These are phyloP conservation scores for Suillus subalutaceus DNA, from an alignment of 768 basidiomycete genomes.

Conservation along the genomic window DNA sequence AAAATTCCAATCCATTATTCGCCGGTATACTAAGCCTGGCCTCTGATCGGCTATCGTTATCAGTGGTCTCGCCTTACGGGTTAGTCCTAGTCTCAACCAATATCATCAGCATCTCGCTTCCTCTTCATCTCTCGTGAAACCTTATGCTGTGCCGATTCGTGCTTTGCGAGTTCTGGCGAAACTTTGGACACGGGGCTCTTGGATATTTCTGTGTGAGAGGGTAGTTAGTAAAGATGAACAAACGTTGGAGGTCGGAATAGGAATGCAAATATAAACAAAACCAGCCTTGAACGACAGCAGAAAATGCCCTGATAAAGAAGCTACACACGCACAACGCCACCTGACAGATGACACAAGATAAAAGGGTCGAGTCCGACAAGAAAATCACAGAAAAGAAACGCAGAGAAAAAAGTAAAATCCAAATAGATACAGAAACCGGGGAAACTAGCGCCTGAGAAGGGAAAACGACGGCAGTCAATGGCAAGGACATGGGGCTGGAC, in stretches of 20 bases:
- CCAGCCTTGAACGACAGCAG: neutral
- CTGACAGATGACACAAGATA: neutral
- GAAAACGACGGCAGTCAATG: neutral
- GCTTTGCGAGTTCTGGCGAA: slow-evolving; percentile 83
- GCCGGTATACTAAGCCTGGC: neutral
- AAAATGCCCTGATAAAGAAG: neutral
- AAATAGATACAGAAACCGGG: neutral
- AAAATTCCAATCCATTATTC: neutral
- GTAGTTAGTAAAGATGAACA: slow-evolving; percentile 17
- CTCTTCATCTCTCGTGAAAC: slow-evolving; percentile 95
- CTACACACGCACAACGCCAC: neutral
- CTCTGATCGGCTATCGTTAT: no score
- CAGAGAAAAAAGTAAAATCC: neutral
- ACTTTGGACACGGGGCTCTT: slow-evolving; percentile 95
- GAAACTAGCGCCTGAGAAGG: neutral
- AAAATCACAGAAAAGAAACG: neutral
- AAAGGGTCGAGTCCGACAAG: neutral
- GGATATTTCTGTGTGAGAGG: slow-evolving; percentile 67
- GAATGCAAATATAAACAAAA: neutral
- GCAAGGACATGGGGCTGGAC: neutral
- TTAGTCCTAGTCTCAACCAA: slow-evolving; percentile 40
- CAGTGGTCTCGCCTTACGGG: no score
- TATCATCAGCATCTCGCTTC: slow-evolving; percentile 84
- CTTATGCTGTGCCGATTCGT: slow-evolving; percentile 89
- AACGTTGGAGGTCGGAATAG: neutral